A percentile compares a stretch with the other conserved stretches of the same genome.
phyloP scores from a whole-genome alignment of 441 rosid genomes.

The Daphne laureola region DNA sequence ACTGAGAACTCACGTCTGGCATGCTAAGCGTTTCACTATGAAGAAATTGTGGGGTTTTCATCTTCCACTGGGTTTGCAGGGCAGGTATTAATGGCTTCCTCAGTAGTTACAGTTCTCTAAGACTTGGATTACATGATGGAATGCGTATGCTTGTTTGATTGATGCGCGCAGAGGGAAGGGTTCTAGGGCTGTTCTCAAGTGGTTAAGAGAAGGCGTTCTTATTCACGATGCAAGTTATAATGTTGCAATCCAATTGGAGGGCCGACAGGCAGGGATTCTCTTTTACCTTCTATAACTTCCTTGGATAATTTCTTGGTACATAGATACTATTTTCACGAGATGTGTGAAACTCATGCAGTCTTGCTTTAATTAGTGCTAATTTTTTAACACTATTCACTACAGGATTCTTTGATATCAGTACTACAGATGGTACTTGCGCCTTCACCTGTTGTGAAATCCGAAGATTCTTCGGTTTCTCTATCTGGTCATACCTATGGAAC shows the following conservation, averaged over 20 bases:
- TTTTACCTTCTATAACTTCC: conserved; percentile 8
- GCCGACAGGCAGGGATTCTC: conserved; percentile 67
- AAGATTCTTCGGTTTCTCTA: conserved; percentile 30
- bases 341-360: no score
- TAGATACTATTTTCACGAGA: no score
- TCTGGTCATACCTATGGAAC: conserved; percentile 50
- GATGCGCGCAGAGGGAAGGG: conserved; percentile 92
- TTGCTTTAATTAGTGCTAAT: not conserved
- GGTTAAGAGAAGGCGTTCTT: conserved; percentile 57
- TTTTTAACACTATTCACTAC: conserved; percentile 6
- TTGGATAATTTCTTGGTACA: not conserved
- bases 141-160: conserved; percentile 13
- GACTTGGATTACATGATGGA: no score
- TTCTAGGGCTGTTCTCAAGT: conserved; percentile 76
- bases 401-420: conserved; percentile 54
- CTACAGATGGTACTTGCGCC: conserved; percentile 50
- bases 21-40: conserved; percentile 84
- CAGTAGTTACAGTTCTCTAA: no score
- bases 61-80: conserved; percentile 83
- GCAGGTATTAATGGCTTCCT: conserved; percentile 38
- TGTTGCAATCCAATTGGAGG: conserved; percentile 71
- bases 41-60: conserved; percentile 80
- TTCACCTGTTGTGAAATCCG: conserved; percentile 33
- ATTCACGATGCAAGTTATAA: conserved; percentile 86
- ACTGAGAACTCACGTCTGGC: conserved; percentile 91